Evolutionary conservation across 306 rosid species (phyloP).

Genomic region (Cicer cuneatum): DNA sequence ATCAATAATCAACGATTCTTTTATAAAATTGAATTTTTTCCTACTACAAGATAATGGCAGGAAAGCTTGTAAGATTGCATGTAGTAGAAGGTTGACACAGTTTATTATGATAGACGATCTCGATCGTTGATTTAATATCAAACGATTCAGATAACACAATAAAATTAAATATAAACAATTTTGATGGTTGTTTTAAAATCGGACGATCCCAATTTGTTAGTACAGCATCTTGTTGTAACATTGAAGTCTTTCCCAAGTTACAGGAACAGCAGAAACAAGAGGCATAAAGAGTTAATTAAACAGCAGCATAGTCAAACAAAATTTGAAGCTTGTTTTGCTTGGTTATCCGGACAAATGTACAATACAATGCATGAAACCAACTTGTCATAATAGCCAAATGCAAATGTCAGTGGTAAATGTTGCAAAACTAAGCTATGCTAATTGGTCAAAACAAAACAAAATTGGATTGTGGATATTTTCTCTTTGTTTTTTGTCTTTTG

Average conservation of each 20-base stretch:
- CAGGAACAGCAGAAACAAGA: conserved; percentile 27
- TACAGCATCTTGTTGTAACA: too few species aligned
- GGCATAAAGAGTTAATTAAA: conserved; percentile 22
- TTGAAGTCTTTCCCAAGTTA: too few species aligned
- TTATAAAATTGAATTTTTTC: conserved; percentile 13
- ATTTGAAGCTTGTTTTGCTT: conserved; percentile 43
- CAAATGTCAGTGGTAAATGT: conserved; percentile 45
- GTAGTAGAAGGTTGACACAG: too few species aligned
- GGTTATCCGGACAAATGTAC: conserved; percentile 43
- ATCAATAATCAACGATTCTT: too few species aligned
- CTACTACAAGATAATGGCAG: conserved; percentile 45
- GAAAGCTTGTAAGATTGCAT: conserved; percentile 40
- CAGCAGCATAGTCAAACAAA: conserved; percentile 43
- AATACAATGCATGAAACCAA: conserved; percentile 41
- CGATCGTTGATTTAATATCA: too few species aligned
- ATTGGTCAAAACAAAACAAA: neutral
- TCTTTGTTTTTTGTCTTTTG: conserved; percentile 27
- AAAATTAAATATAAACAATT: too few species aligned
- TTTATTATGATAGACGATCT: too few species aligned
- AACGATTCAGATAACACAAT: too few species aligned
- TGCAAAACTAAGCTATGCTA: conserved; percentile 4
- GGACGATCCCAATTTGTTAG: too few species aligned
- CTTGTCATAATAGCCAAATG: conserved; percentile 45
- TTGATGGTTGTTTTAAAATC: too few species aligned
- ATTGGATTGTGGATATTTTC: conserved; percentile 21